phyloP scores from a whole-genome alignment of 106 monocot genomes.

The Dendrobium chrysotoxum region DNA sequence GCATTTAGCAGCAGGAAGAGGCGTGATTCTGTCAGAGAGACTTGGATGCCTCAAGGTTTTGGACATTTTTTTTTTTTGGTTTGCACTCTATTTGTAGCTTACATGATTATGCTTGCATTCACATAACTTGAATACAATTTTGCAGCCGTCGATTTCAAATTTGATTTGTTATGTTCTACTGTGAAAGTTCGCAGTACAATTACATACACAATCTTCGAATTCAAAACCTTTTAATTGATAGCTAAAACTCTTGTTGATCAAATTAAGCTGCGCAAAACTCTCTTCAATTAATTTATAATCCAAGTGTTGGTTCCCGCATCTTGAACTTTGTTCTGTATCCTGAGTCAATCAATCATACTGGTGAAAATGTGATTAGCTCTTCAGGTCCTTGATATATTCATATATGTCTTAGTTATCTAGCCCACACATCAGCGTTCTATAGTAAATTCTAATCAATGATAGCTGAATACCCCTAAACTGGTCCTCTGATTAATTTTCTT shows the following conservation, averaged over 20 bases:
- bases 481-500: background rate
- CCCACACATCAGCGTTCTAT: background rate
- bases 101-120: background rate
- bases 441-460: background rate
- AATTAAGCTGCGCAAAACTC: no score
- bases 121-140: background rate
- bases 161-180: background rate
- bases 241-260: no score
- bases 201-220: no score
- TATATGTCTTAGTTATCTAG: background rate
- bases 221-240: no score
- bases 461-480: background rate
- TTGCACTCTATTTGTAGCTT: background rate
- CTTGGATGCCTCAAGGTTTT: constrained; percentile 76
- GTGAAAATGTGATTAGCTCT: background rate
- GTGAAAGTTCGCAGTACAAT: no score
- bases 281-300: no score
- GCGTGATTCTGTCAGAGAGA: constrained; percentile 61
- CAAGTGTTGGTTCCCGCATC: no score
- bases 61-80: background rate
- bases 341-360: background rate
- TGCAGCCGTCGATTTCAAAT: background rate
- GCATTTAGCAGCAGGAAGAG: constrained; percentile 80
- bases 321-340: no score
- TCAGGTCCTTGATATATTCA: background rate